These are phyloP conservation scores for Sugiyamaella boreocaroliniensis DNA, from an alignment of 805 yeast species.

Conservation along the genomic window DNA sequence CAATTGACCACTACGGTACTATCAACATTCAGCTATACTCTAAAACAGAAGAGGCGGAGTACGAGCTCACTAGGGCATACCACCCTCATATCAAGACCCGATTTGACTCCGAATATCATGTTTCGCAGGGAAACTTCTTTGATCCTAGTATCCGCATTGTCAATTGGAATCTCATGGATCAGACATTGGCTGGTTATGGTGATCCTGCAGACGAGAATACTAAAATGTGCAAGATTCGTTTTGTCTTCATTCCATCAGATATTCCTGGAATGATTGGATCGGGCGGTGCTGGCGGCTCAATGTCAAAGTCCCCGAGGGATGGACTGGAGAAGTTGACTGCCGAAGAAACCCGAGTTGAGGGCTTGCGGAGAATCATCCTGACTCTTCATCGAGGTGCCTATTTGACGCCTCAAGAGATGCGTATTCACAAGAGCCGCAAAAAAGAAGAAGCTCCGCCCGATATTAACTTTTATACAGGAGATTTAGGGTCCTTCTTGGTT, in stretches of 20 bases:
- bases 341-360: constrained; percentile 92
- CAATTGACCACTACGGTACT: constrained; percentile 62
- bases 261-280: constrained; percentile 35
- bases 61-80: constrained; percentile 24
- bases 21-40: constrained; percentile 73
- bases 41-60: constrained; percentile 27
- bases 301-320: constrained; percentile 31
- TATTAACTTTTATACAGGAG: constrained; percentile 81
- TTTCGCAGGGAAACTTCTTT: constrained; percentile 50
- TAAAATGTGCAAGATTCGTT: constrained; percentile 58
- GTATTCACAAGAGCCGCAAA: constrained; percentile 28
- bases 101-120: constrained; percentile 60
- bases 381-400: constrained; percentile 54
- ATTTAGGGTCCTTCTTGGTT: constrained; percentile 57
- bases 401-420: constrained; percentile 38
- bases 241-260: constrained; percentile 78
- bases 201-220: constrained; percentile 38
- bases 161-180: constrained; percentile 92
- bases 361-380: constrained; percentile 58
- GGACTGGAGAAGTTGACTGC: constrained; percentile 57
- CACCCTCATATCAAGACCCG: constrained; percentile 65
- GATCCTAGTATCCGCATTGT: constrained; percentile 37
- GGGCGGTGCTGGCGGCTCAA: constrained; percentile 9
- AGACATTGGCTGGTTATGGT: constrained; percentile 82
- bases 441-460: constrained; percentile 57